These are phyloP conservation scores for Cyamopsis tetragonoloba DNA, from an alignment of 306 rosid genomes.

Conservation along the genomic window DNA sequence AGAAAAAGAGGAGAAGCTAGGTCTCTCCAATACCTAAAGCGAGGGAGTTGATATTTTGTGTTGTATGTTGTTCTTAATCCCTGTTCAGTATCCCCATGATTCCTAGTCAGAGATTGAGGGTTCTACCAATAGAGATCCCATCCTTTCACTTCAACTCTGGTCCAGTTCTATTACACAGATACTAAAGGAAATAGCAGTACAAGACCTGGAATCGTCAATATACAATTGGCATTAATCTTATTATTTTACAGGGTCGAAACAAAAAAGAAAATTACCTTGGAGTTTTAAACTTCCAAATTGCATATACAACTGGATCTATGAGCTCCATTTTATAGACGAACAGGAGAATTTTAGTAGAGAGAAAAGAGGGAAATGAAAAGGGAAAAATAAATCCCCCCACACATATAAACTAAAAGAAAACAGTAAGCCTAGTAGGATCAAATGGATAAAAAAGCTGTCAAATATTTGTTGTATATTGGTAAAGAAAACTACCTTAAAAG, in stretches of 20 bases:
- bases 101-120: background rate
- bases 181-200: background rate
- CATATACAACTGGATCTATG: too few species aligned
- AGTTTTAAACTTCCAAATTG: too few species aligned
- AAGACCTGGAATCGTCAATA: background rate
- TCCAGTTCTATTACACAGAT: background rate
- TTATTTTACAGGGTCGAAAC: background rate
- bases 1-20: background rate
- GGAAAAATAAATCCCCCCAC: background rate
- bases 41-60: background rate
- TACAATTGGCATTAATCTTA: background rate
- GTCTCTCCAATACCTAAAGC: background rate
- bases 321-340: too few species aligned
- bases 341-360: too few species aligned
- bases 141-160: background rate
- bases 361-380: background rate
- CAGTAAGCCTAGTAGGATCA: background rate
- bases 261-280: too few species aligned
- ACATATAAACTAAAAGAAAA: background rate
- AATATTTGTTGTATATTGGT: background rate
- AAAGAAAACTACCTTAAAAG: background rate
- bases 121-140: background rate
- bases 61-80: background rate
- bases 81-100: background rate
- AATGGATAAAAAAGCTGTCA: background rate